Conservation (phyloP, 805 yeast species). For the Yamadazyma olivae region DNA sequence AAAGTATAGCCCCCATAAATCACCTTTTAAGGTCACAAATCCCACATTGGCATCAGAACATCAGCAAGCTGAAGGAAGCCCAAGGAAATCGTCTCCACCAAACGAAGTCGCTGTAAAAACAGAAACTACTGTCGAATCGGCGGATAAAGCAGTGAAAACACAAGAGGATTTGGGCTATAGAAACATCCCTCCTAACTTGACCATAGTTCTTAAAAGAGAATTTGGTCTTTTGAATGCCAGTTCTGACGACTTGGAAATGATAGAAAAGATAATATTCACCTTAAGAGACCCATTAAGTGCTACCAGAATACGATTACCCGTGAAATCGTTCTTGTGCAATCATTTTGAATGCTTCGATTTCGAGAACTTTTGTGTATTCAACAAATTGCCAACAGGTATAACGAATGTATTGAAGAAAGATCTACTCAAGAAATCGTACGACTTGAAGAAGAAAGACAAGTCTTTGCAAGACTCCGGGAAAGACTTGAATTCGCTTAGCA, state of each 20-base stretch:
- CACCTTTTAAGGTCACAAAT: too few relatives aligned
- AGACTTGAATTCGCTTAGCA: neutral
- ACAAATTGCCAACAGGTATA: conserved; percentile 29
- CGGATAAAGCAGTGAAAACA: too few relatives aligned
- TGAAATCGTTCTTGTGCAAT: conserved; percentile 32
- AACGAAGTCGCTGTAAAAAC: too few relatives aligned
- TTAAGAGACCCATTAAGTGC: conserved; percentile 40
- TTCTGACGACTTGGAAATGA: conserved; percentile 21
- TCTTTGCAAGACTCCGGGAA: neutral
- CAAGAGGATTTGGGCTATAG: too few relatives aligned
- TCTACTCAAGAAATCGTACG: conserved; percentile 17
- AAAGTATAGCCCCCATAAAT: too few relatives aligned
- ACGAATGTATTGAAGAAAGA: conserved; percentile 20
- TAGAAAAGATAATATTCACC: conserved; percentile 35
- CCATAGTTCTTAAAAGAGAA: conserved; percentile 9
- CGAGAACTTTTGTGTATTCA: conserved; percentile 38
- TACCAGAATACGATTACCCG: conserved; percentile 36
- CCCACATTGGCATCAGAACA: too few relatives aligned
- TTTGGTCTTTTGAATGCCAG: conserved; percentile 11
- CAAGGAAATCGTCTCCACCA: too few relatives aligned
- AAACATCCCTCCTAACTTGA: conserved; percentile 12
- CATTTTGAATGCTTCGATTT: conserved; percentile 47
- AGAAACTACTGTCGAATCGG: too few relatives aligned
- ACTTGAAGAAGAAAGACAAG: conserved; percentile 10
- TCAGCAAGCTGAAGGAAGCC: too few relatives aligned